Evolutionary conservation across 139 green algal genomes (phyloP).

Genomic region (Chlamydomonas urium): DNA sequence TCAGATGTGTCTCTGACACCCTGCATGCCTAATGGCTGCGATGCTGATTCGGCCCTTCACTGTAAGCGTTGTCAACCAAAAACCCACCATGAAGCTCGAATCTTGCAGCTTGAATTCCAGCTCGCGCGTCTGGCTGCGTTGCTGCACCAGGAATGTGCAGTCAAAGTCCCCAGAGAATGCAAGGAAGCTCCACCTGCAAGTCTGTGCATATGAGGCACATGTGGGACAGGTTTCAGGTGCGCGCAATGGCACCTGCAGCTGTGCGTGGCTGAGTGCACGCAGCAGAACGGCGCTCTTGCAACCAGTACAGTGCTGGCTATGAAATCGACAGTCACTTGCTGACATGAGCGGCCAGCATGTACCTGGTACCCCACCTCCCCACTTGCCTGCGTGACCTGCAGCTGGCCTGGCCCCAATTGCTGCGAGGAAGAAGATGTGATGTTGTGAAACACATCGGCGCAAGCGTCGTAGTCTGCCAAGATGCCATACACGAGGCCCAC

Average conservation of each 20-base stretch:
- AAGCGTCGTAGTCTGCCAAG: background rate
- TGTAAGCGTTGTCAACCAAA: background rate
- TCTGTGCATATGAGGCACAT: constrained; percentile 20
- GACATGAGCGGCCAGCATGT: background rate
- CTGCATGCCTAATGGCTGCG: background rate
- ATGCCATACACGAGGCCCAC: background rate
- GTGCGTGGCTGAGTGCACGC: background rate
- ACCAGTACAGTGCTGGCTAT: background rate
- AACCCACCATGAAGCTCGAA: constrained; percentile 47
- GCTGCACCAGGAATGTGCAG: constrained; percentile 35
- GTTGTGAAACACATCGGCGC: constrained; percentile 1
- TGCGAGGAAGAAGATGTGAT: background rate
- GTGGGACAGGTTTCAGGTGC: background rate
- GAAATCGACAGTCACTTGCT: background rate
- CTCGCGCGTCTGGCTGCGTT: constrained; percentile 11
- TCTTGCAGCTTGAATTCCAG: constrained; percentile 49
- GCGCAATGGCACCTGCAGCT: background rate
- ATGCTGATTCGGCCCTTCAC: background rate
- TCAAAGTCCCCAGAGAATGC: constrained; percentile 53
- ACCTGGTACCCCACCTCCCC: background rate
- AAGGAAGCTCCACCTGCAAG: constrained; percentile 52
- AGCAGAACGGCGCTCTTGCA: background rate
- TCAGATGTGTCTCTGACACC: background rate
- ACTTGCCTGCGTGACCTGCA: background rate
- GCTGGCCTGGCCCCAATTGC: background rate